Conservation (phyloP, 208 protist genomes). For the Crithidia sp. region DNA sequence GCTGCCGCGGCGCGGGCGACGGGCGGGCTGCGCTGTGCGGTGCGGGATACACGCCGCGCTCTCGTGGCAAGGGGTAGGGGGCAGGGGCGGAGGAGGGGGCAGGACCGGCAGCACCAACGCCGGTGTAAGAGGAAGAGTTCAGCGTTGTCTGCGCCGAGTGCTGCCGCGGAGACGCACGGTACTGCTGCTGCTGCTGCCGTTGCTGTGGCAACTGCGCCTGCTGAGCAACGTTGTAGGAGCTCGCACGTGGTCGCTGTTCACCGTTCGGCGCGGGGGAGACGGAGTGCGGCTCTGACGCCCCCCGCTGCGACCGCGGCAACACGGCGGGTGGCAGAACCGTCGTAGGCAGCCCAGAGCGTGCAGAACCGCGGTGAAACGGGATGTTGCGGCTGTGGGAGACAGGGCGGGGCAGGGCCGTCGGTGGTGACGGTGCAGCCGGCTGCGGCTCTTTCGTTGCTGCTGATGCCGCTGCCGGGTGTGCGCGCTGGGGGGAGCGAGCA, state of each 20-base stretch:
- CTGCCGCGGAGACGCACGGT: slow-evolving; percentile 6
- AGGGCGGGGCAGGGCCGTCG: not conserved
- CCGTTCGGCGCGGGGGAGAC: not conserved
- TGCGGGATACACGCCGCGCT: slow-evolving; percentile 14
- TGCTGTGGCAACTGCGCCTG: not conserved
- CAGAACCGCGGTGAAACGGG: slow-evolving; percentile 12
- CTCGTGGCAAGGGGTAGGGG: slow-evolving; percentile 11
- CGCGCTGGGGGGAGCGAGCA: not conserved
- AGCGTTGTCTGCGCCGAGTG: not conserved
- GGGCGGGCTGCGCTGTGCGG: slow-evolving; percentile 8
- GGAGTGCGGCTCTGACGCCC: slow-evolving; percentile 9
- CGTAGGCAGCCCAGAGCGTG: not conserved
- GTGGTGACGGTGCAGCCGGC: not conserved
- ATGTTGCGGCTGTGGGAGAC: slow-evolving; percentile 17
- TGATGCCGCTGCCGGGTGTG: not conserved
- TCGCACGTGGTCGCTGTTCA: slow-evolving; percentile 7
- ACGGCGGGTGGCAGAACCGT: not conserved
- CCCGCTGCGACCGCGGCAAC: slow-evolving; percentile 16
- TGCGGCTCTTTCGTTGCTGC: too few species aligned
- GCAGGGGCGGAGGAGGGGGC: slow-evolving; percentile 1
- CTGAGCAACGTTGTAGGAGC: slow-evolving; percentile 4
- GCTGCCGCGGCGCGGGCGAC: slow-evolving; percentile 1
- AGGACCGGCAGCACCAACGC: not conserved
- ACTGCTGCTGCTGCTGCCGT: not conserved
- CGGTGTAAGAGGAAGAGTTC: slow-evolving; percentile 4